Evolutionary conservation across 352 stramenopile species (phyloP), one percentile per base, ranked within the genome.

Genomic region (Phytopythium chamaehyphon): DNA sequence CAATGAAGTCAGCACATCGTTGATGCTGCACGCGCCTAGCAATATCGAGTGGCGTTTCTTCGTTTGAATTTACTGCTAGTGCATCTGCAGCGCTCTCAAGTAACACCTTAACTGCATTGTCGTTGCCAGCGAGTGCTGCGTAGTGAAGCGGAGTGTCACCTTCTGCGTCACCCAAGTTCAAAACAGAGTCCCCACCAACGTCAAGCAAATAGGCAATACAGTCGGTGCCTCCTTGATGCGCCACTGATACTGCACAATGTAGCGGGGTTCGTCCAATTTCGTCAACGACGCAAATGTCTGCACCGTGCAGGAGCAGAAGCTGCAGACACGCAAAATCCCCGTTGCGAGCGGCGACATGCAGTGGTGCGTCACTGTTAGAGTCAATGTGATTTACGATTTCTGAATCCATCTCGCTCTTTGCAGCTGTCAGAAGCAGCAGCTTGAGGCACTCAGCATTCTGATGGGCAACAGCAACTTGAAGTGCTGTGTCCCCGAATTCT

Each of bases 371-470:
- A 26, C 86, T 93, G 36, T 76, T 77, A 8, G 78, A 74, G 51
- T 93, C 79, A 42, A 93, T 89, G 54, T 94, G 82, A 47, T 92
- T 94, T 6, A 93, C 84, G 38, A 94, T 93, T 54, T 90, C 82
- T 9, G 80, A 73, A 52, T 93, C 84, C 84, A 94, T 93, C 6
- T 90, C 76, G 46, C 84, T 94, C 22, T 87, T 88, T 19, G 84
- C 84, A 7, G 84, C 84, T 0, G 82, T 92, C 2, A 65, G 66
- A 18, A 94, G 64, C 15, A 94, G 56, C 10, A 90, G 57, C 11
- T 61, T 51, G 12, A 93, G 54, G 40, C 84, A 94, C 6, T 79
- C 62, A 7, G 73, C 57, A 22, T 93, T 67, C 5, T 64, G 71
- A 31, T 61, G 54, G 14, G 86, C 86, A 6, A 94, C 84, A 0